These are phyloP conservation scores for Nepenthes gracilis DNA, from an alignment of 148 eudicot genomes.

Conservation along the genomic window DNA sequence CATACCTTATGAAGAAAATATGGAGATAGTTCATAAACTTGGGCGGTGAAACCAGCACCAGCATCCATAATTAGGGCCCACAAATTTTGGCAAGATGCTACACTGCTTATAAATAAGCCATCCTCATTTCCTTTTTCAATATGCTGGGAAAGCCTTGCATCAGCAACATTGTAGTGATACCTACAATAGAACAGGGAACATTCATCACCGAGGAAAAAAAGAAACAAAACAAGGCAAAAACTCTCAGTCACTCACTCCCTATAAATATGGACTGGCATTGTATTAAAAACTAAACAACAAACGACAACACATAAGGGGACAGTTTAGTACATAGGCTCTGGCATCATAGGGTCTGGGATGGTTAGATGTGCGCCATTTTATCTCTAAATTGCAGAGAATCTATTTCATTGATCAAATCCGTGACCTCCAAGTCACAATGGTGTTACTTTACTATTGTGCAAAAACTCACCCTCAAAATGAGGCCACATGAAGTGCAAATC, in stretches of 20 bases:
- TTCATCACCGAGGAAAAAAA: not conserved
- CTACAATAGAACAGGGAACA: constrained; percentile 19
- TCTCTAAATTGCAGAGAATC: too few species aligned
- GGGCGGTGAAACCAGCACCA: constrained; percentile 52
- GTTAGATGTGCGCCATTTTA: too few species aligned
- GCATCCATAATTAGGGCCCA: constrained; percentile 87
- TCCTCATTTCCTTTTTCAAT: constrained; percentile 71
- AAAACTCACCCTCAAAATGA: too few species aligned
- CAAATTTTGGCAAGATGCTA: constrained; percentile 46
- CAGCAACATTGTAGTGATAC: constrained; percentile 78
- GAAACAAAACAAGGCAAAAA: not conserved
- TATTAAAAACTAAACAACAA: too few species aligned
- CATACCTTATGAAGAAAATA: constrained; percentile 63
- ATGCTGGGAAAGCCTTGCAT: constrained; percentile 50
- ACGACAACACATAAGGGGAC: too few species aligned
- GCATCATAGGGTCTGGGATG: too few species aligned
- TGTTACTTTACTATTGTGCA: too few species aligned
- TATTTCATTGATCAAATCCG: too few species aligned
- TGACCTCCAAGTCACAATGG: too few species aligned
- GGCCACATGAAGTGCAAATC: too few species aligned
- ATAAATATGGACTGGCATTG: not conserved
- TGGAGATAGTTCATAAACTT: constrained; percentile 66
- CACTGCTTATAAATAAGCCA: constrained; percentile 58
- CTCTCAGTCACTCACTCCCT: not conserved
- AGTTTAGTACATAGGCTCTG: too few species aligned